These are phyloP conservation scores for Apiospora malaysiana DNA, from an alignment of 2,329 filamentous ascomycete species.

Conservation along the genomic window DNA sequence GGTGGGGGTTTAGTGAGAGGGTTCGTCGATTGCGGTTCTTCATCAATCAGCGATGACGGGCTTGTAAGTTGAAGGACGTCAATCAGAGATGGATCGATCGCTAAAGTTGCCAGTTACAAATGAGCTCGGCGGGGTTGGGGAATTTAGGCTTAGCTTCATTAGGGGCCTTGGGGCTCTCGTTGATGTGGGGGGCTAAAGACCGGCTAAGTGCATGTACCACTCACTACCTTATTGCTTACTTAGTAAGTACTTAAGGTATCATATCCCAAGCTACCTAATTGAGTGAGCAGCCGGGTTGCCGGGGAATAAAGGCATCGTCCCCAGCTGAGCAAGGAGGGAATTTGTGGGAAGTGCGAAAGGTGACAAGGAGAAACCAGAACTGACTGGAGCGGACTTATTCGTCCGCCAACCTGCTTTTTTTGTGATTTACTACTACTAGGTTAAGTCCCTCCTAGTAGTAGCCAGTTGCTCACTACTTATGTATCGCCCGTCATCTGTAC, in stretches of 20 bases:
- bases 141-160: neutral
- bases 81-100: neutral
- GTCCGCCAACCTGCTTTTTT: neutral
- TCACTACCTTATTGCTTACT: neutral
- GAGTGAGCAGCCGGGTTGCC: neutral
- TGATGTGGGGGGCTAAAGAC: neutral
- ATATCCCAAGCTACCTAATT: no score
- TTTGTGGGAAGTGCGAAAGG: neutral
- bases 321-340: neutral
- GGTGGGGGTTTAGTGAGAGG: neutral
- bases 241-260: no score
- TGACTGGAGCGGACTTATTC: slow-evolving; percentile 9
- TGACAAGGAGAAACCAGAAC: neutral
- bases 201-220: neutral
- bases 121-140: neutral
- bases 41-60: neutral
- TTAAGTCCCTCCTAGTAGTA: no score
- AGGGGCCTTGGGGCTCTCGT: neutral
- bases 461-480: neutral
- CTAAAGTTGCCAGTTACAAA: neutral
- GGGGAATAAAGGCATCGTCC: neutral
- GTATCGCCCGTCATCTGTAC: neutral
- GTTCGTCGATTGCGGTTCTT: neutral
- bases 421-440: neutral
- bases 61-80: neutral